Evolutionary conservation across 2,329 filamentous ascomycete genomes (phyloP), one percentile per base, ranked within the genome.

Genomic region (Rutstroemia sp.): DNA sequence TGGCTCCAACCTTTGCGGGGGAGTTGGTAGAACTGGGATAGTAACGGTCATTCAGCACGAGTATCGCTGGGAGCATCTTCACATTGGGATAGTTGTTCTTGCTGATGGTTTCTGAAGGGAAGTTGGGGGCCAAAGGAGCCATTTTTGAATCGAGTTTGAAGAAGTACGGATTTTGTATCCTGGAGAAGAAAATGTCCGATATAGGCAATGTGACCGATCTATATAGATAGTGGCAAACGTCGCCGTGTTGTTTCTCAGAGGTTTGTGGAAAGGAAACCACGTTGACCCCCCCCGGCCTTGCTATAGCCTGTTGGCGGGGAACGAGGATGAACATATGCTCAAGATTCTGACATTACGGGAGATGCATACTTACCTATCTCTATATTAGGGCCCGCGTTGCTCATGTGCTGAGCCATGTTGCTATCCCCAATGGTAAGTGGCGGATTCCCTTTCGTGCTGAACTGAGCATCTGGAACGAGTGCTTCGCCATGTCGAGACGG

Each of bases 31-130:
- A 56, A 47, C 44, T 51, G 8, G 58, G 56, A 53, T 56, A 56
- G 51, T 60, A 60, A 12, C 50, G 48, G 21, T 46, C 48, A 44
- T 60, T 60, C 34, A 60, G 27, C 10, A 60, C 48, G 21, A 58
- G 44, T 21, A 60, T 58, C 2, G 56, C 58, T n/a, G 58, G 58
- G 48, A 60, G 58, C 48, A 60, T 56, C 34, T 56, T 56, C 2
- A 19, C 47, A 40, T 12, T 4, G n/a, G n/a, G 19, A 19, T 30
- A 51, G 16, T 19, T 38, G 5, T 51, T 51, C 27, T 38, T 51
- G 36, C 47, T 36, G 39, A 17, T n/a, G 27, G 34, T 49, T 5
- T 42, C 21, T 16, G 47, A 42, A 36, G 34, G 42, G 17, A 16
- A 27, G 14, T 36, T 51, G 40, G 47, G 39, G 47, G 53, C 38